Evolutionary conservation across 106 monocot genomes (phyloP).

Genomic region (Dioscorea alata): DNA sequence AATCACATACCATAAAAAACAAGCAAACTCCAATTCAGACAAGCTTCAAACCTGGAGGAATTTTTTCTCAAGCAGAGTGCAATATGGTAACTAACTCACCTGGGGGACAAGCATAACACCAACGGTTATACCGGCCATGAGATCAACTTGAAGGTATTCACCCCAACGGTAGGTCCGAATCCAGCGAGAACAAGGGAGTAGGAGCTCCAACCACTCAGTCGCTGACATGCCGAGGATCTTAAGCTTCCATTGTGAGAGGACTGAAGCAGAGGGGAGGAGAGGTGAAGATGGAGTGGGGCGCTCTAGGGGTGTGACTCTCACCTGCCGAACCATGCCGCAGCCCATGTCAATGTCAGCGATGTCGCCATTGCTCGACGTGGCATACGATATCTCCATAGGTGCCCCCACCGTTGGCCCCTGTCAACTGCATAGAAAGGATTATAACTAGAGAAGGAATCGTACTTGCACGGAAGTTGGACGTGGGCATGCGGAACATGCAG

Average conservation of each 20-base stretch:
- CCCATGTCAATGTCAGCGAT: constrained; percentile 11
- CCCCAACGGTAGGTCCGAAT: constrained; percentile 57
- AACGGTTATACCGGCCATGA: constrained; percentile 87
- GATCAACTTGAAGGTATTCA: constrained; percentile 74
- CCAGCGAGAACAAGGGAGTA: constrained; percentile 84
- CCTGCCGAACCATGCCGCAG: constrained; percentile 18
- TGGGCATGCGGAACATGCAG: too few species aligned
- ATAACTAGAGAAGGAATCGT: too few species aligned
- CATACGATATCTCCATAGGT: constrained; percentile 30
- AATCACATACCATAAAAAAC: background rate
- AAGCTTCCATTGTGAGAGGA: constrained; percentile 14
- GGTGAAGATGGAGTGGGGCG: constrained; percentile 21
- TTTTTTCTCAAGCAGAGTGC: background rate
- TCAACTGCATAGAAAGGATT: background rate
- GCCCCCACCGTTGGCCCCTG: background rate
- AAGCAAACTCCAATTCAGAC: background rate
- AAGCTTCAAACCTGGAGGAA: background rate
- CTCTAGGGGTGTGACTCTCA: constrained; percentile 35
- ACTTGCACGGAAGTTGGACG: too few species aligned
- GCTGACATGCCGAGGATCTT: constrained; percentile 25
- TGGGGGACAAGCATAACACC: constrained; percentile 99
- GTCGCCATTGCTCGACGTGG: constrained; percentile 31
- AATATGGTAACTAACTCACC: constrained; percentile 20
- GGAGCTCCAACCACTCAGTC: constrained; percentile 49
- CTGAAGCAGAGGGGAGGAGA: background rate